Evolutionary conservation across 169 alveolate species (phyloP).

Genomic region (Babesia gibsoni): DNA sequence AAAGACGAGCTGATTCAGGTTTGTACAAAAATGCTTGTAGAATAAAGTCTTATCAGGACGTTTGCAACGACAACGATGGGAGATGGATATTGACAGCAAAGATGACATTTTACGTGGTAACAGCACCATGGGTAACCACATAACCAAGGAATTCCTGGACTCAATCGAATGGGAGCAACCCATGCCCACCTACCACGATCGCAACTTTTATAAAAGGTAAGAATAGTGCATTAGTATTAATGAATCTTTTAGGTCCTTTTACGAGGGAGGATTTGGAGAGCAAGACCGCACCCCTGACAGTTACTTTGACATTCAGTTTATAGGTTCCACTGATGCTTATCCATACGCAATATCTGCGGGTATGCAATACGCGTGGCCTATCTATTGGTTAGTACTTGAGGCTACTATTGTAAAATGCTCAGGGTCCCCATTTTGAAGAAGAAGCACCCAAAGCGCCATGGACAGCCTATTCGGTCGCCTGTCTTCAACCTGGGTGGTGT

Average conservation of each 20-base stretch:
- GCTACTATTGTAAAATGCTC: not conserved
- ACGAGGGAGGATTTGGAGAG: slow-evolving; percentile 76
- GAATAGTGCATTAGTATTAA: not conserved
- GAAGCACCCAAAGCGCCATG: slow-evolving; percentile 73
- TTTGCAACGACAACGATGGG: slow-evolving; percentile 72
- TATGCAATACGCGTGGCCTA: slow-evolving; percentile 77
- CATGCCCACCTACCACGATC: slow-evolving; percentile 62
- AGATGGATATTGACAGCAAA: slow-evolving; percentile 54
- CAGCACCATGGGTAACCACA: slow-evolving; percentile 64
- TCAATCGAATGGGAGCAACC: slow-evolving; percentile 77
- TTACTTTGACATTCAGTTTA: slow-evolving; percentile 80
- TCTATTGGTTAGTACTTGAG: slow-evolving; percentile 62
- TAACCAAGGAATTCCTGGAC: slow-evolving; percentile 66
- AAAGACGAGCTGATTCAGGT: slow-evolving; percentile 69
- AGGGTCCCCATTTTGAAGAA: slow-evolving; percentile 76
- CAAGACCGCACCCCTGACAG: slow-evolving; percentile 68
- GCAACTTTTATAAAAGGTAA: slow-evolving; percentile 68
- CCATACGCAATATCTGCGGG: slow-evolving; percentile 79
- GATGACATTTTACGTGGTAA: slow-evolving; percentile 80
- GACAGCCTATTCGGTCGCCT: slow-evolving; percentile 81
- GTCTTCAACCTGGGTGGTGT: slow-evolving; percentile 81
- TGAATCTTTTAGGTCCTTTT: slow-evolving; percentile 59
- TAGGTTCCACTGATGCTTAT: slow-evolving; percentile 78
- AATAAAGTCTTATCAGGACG: slow-evolving; percentile 9
- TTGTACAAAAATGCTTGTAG: not conserved